Conservation (phyloP, 495 filamentous ascomycete genomes). For the Aeminium ludgeri region DNA sequence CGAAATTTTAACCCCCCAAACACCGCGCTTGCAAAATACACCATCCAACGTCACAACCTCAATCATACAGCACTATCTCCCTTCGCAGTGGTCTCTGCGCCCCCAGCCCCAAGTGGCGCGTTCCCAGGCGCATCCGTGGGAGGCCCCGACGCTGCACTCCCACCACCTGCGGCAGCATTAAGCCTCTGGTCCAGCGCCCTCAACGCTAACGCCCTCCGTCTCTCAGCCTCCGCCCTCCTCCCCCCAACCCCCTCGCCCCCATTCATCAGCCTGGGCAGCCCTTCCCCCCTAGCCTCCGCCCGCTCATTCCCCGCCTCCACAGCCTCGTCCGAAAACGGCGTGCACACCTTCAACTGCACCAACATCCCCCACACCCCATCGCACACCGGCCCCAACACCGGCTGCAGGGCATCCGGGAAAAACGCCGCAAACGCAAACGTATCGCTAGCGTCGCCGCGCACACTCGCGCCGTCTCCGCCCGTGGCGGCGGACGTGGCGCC, state of each 20-base stretch:
- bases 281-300: constrained; percentile 50
- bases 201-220: constrained; percentile 72
- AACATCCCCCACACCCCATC: constrained; percentile 58
- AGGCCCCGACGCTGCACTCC: constrained; percentile 11
- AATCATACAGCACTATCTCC: too few relatives aligned
- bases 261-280: constrained; percentile 43
- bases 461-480: constrained; percentile 31
- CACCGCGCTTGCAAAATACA: too few relatives aligned
- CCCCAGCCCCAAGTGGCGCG: too few relatives aligned
- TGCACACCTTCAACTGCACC: constrained; percentile 57
- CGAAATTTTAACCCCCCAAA: too few relatives aligned
- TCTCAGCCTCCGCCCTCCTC: constrained; percentile 77
- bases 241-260: constrained; percentile 28
- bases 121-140: too few relatives aligned
- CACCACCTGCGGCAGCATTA: constrained; percentile 65
- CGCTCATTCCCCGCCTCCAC: constrained; percentile 64
- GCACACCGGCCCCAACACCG: constrained; percentile 54
- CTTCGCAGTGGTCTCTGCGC: too few relatives aligned
- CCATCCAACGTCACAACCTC: too few relatives aligned
- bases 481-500: constrained; percentile 38
- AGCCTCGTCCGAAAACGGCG: constrained; percentile 74
- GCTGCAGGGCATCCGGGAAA: constrained; percentile 76
- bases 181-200: constrained; percentile 84
- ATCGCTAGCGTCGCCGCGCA: constrained; percentile 81
- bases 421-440: constrained; percentile 91